phyloP scores from a whole-genome alignment of 2,329 filamentous ascomycete species.

The Cladophialophora psammophila region DNA sequence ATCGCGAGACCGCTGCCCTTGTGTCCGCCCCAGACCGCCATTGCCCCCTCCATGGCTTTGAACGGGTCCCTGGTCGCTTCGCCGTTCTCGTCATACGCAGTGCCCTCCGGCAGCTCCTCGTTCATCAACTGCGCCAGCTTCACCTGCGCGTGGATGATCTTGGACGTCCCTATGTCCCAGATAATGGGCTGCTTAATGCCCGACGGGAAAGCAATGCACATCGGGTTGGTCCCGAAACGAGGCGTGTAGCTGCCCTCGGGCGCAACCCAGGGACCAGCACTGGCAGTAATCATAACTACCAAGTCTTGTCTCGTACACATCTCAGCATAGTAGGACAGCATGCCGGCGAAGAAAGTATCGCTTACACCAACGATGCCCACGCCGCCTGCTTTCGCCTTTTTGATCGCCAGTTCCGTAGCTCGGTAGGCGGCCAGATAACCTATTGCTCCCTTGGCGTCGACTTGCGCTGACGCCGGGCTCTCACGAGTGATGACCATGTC shows the following conservation, averaged over 20 bases:
- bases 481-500: constrained; percentile 13
- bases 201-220: constrained; percentile 24
- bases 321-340: constrained; percentile 31
- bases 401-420: constrained; percentile 24
- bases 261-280: constrained; percentile 23
- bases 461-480: constrained; percentile 11
- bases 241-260: constrained; percentile 21
- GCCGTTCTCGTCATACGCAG: constrained; percentile 18
- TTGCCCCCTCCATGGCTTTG: constrained; percentile 19
- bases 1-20: constrained; percentile 28
- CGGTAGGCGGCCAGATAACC: constrained; percentile 24
- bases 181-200: constrained; percentile 16
- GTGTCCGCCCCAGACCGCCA: constrained; percentile 30
- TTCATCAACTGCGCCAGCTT: constrained; percentile 17
- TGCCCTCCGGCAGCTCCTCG: constrained; percentile 15
- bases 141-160: constrained; percentile 29
- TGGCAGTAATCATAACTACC: constrained; percentile 20
- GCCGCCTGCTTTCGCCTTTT: constrained; percentile 25
- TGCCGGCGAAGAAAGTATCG: constrained; percentile 26
- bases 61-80: constrained; percentile 18
- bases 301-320: constrained; percentile 22
- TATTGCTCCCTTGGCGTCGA: constrained; percentile 23
- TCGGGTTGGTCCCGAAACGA: constrained; percentile 27
- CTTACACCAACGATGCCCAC: constrained; percentile 20
- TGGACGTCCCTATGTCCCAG: constrained; percentile 30